Conservation (phyloP, 2,329 filamentous ascomycete species). For the Fusarium circinatum region DNA sequence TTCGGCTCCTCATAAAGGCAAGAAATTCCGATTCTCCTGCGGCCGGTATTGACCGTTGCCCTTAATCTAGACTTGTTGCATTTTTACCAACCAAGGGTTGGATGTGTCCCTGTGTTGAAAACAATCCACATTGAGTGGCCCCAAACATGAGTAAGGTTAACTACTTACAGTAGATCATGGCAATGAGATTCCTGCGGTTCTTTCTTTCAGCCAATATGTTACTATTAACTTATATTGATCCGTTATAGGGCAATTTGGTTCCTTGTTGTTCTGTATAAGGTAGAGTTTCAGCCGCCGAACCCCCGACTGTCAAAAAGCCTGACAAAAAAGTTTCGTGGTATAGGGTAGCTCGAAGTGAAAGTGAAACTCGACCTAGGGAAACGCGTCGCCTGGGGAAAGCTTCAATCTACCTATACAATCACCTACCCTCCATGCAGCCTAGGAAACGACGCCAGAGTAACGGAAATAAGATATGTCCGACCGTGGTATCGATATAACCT, state of each 20-base stretch:
- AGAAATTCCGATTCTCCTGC: neutral
- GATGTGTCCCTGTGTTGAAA: neutral
- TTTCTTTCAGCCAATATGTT: neutral
- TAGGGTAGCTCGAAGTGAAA: slow-evolving; percentile 12
- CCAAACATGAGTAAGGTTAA: neutral
- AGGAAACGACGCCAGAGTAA: neutral
- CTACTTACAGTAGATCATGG: no score
- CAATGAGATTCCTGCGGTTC: neutral
- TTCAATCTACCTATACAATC: neutral
- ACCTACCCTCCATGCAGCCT: neutral
- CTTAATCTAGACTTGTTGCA: neutral
- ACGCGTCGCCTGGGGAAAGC: neutral
- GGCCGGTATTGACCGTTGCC: neutral
- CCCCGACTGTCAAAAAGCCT: neutral
- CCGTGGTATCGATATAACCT: neutral
- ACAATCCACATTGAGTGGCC: neutral
- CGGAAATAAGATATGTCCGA: neutral
- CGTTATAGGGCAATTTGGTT: no score
- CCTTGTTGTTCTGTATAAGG: neutral
- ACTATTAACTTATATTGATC: neutral
- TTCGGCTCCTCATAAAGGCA: neutral
- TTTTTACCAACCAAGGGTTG: neutral
- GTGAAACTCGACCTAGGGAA: neutral
- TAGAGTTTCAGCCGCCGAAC: neutral
- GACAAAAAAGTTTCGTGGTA: neutral